Base-by-base conservation (phyloP, 805 yeast species). In the Blastobotrys peoriensis region DNA sequence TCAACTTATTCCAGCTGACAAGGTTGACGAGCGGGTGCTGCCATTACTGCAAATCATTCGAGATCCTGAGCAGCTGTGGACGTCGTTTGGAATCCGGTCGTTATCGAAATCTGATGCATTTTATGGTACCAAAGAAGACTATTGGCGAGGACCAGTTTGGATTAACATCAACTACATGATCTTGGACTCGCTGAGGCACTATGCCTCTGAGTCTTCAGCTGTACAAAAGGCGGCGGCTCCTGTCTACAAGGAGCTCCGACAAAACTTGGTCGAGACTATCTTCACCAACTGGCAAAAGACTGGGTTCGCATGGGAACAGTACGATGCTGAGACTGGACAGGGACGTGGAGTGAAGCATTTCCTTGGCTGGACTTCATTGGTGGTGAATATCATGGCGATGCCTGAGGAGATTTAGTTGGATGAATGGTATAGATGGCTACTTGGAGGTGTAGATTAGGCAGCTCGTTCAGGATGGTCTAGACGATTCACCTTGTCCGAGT, bases 141-240 rank as follows among this genome's bases (percentile, higher is more conserved):
- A 93, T 67, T 93, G 98, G 98, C 76, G 96, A 51, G 93, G 96
- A 1, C 86, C 94, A 16, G 73, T 93, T 21, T 93, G 98, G 98
- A 70, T 88, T 54, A 85, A 88, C 61, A 84, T 93, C 58, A 93
- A 93, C 67, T 91, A 87, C 58, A 67, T 93, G 62, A 70, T 81
- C 3, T 68, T 93, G 36, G 93, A 87, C 43, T 74, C 85, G 3
- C 67, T 93, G 49, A 62, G 68, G 25, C 66, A 78, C 60, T 91
- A 89, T 57, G 61, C 56, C 2, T 49, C 53, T 1, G 66, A 61
- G 3, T 51, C 54, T 1, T 58, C 60, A 13, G 57, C 65, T 2
- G 63, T 71, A 1, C 57, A 63, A 16, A 55, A 48, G 3, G 58
- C 70, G 40, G 77, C 79, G 2, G 65, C 67, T 10, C 65, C 63